Evolutionary conservation across 345 rosid genomes (phyloP).

Genomic region (Gossypium ekmanianum): DNA sequence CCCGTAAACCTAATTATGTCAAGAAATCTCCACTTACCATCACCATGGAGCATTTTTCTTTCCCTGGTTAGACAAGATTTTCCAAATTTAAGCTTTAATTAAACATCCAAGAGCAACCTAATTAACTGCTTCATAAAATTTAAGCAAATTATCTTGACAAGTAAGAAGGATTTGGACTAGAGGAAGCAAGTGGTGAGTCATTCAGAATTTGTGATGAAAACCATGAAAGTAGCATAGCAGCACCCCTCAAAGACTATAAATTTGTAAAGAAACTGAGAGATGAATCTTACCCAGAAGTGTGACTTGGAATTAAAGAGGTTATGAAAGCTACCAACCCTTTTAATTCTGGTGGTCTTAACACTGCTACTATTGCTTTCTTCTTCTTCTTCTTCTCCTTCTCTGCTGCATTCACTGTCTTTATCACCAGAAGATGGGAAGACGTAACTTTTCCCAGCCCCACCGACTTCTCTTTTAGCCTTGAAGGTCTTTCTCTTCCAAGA

Average conservation of each 20-base stretch:
- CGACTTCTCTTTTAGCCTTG: slow-evolving; percentile 40
- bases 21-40: too few relatives aligned
- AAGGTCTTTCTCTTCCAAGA: slow-evolving; percentile 37
- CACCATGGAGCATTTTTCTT: background rate
- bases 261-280: background rate
- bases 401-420: slow-evolving; percentile 27
- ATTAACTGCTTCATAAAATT: background rate
- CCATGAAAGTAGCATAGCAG: background rate
- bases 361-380: slow-evolving; percentile 19
- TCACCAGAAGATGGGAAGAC: slow-evolving; percentile 51
- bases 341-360: slow-evolving; percentile 34
- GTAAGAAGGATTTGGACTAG: background rate
- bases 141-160: background rate
- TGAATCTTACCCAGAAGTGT: slow-evolving; percentile 62
- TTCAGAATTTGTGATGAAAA: background rate
- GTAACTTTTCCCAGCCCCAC: slow-evolving; percentile 38
- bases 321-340: slow-evolving; percentile 44
- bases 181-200: background rate
- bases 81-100: background rate
- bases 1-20: too few relatives aligned
- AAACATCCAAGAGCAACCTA: background rate
- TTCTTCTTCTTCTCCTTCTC: slow-evolving; percentile 25
- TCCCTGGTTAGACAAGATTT: background rate
- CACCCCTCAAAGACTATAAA: background rate
- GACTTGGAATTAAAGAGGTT: slow-evolving; percentile 34